phyloP scores from a whole-genome alignment of 805 yeast genomes.

The Kuraishia piskuri region DNA sequence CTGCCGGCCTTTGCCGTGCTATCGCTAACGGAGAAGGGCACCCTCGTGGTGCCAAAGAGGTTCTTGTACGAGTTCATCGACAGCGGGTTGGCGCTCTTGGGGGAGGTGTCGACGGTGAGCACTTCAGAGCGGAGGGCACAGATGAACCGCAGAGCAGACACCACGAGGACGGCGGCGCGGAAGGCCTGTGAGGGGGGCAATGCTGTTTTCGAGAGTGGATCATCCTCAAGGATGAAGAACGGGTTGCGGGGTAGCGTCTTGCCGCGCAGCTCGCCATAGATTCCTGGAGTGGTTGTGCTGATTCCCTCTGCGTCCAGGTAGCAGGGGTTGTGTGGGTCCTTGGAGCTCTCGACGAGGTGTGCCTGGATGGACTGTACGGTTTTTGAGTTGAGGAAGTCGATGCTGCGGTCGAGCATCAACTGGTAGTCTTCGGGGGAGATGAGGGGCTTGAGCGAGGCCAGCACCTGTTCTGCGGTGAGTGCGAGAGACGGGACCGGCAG shows the following conservation, averaged over 20 bases:
- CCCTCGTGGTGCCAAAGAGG: constrained; percentile 62
- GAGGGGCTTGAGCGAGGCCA: constrained; percentile 52
- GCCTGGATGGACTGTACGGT: constrained; percentile 39
- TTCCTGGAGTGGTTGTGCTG: constrained; percentile 45
- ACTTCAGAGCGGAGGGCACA: constrained; percentile 45
- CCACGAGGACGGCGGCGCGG: constrained; percentile 57
- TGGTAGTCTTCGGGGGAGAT: constrained; percentile 42
- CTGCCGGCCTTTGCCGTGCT: constrained; percentile 4
- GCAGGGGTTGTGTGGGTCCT: constrained; percentile 25
- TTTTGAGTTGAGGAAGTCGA: constrained; percentile 33
- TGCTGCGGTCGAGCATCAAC: constrained; percentile 33
- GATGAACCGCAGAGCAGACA: constrained; percentile 60
- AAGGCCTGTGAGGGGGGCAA: constrained; percentile 57
- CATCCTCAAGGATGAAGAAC: constrained; percentile 64
- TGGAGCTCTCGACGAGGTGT: constrained; percentile 41
- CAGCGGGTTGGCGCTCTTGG: constrained; percentile 39
- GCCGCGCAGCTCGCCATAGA: constrained; percentile 55
- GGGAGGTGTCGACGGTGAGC: constrained; percentile 50
- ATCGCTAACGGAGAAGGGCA: constrained; percentile 29
- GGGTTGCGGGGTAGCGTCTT: constrained; percentile 74
- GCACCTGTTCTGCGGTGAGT: constrained; percentile 42
- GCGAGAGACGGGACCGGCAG: constrained; percentile 55
- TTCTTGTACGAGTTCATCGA: constrained; percentile 64
- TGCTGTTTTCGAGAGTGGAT: constrained; percentile 49
- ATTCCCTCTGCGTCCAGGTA: constrained; percentile 45